Evolutionary conservation across 1,284 basidiomycete genomes (phyloP).

Genomic region (Melampsora americana): DNA sequence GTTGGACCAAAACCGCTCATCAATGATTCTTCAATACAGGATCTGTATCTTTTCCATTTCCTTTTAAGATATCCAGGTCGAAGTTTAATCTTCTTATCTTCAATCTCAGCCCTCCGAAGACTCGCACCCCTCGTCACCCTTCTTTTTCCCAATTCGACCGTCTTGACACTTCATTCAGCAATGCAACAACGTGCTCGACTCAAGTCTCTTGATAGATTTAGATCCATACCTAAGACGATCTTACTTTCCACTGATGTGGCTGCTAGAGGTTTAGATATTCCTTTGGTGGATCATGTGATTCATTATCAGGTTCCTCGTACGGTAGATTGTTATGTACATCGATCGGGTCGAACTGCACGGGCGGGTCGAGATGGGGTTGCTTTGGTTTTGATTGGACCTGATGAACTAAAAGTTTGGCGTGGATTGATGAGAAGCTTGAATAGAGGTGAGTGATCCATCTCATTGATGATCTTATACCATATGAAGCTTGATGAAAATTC

Average conservation of each 20-base stretch:
- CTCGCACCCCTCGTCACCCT: conserved; percentile 78
- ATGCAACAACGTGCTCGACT: conserved; percentile 94
- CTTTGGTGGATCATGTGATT: conserved; percentile 70
- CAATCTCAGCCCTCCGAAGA: conserved; percentile 91
- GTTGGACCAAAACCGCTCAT: not conserved
- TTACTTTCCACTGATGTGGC: conserved; percentile 77
- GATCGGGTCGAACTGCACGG: conserved; percentile 70
- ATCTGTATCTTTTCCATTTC: conserved; percentile 93
- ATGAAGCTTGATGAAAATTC: not conserved
- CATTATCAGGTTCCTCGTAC: conserved; percentile 73
- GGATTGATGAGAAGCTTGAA: conserved; percentile 70
- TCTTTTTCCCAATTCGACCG: conserved; percentile 65
- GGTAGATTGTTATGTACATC: conserved; percentile 71
- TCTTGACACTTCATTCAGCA: conserved; percentile 85
- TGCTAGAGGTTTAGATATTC: conserved; percentile 71
- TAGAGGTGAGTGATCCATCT: conserved; percentile 60
- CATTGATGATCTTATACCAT: too few relatives aligned
- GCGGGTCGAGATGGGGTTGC: conserved; percentile 81
- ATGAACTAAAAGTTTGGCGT: conserved; percentile 73
- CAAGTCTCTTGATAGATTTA: conserved; percentile 88
- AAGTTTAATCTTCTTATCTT: conserved; percentile 88
- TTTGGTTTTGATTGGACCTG: conserved; percentile 80
- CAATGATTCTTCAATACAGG: conserved; percentile 58
- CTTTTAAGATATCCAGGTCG: conserved; percentile 91
- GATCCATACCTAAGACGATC: conserved; percentile 67